These are phyloP conservation scores for Brassica carinata DNA, from an alignment of 345 rosid genomes.

Conservation along the genomic window DNA sequence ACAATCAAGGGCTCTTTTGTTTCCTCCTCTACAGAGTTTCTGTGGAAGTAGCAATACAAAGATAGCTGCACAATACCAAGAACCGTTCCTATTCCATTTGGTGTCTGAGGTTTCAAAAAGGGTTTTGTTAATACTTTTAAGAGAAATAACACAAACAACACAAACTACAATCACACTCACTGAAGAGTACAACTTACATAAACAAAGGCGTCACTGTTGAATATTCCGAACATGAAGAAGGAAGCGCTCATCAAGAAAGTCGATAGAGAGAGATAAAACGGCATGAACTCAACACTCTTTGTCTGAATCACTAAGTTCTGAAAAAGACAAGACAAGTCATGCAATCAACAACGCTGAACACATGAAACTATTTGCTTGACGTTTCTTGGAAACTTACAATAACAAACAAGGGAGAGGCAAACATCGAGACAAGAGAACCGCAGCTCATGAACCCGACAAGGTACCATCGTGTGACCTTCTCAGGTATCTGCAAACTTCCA, in stretches of 20 bases:
- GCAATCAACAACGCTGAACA: slow-evolving; percentile 16
- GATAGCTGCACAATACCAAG: slow-evolving; percentile 72
- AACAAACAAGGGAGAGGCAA: slow-evolving; percentile 90
- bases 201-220: slow-evolving; percentile 66
- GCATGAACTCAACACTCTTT: slow-evolving; percentile 89
- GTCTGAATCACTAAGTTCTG: slow-evolving; percentile 84
- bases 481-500: slow-evolving; percentile 66
- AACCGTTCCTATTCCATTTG: slow-evolving; percentile 82
- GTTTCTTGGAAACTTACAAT: slow-evolving; percentile 58
- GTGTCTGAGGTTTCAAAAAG: slow-evolving; percentile 53
- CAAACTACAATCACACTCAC: background rate
- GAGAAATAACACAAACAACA: background rate
- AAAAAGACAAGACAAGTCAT: background rate
- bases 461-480: slow-evolving; percentile 44
- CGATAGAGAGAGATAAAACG: slow-evolving; percentile 82
- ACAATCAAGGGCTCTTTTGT: slow-evolving; percentile 62
- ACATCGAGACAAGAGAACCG: slow-evolving; percentile 80
- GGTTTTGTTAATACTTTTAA: slow-evolving; percentile 14
- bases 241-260: slow-evolving; percentile 86
- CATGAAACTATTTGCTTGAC: background rate
- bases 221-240: slow-evolving; percentile 66
- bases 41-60: slow-evolving; percentile 62
- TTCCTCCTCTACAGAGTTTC: slow-evolving; percentile 37
- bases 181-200: slow-evolving; percentile 51
- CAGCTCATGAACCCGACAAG: slow-evolving; percentile 67